A percentile compares a stretch with the other conserved stretches of the same genome.
These are phyloP conservation scores for Neopestalotiopsis clavispora DNA, from an alignment of 2,329 filamentous ascomycete genomes.

Conservation along the genomic window DNA sequence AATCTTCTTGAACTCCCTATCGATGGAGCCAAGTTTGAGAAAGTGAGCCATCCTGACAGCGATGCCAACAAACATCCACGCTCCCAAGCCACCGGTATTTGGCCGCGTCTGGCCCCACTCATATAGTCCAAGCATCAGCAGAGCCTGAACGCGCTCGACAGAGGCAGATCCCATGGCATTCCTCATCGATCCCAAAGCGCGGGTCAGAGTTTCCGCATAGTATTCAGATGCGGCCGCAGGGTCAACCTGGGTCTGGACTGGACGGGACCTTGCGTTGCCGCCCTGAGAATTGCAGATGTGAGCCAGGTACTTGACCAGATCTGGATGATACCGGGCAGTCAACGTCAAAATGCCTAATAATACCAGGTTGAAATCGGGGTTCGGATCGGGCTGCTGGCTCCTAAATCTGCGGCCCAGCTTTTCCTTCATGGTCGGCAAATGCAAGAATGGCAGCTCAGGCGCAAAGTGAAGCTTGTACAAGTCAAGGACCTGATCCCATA, in stretches of 20 bases:
- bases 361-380: slow-evolving; percentile 59
- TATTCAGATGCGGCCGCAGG: slow-evolving; percentile 65
- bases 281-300: slow-evolving; percentile 41
- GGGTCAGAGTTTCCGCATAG: slow-evolving; percentile 64
- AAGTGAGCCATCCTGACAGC: slow-evolving; percentile 69
- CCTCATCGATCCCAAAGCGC: slow-evolving; percentile 52
- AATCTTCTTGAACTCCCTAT: slow-evolving; percentile 38
- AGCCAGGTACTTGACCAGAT: slow-evolving; percentile 60
- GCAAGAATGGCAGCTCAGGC: slow-evolving; percentile 74
- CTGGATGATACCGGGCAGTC: slow-evolving; percentile 70
- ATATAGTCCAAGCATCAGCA: slow-evolving; percentile 73
- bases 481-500: slow-evolving; percentile 73
- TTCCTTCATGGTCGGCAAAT: slow-evolving; percentile 66
- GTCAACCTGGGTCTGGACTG: slow-evolving; percentile 45
- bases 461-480: slow-evolving; percentile 75
- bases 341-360: slow-evolving; percentile 71
- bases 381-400: slow-evolving; percentile 39
- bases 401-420: slow-evolving; percentile 50
- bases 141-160: slow-evolving; percentile 68
- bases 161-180: slow-evolving; percentile 56
- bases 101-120: slow-evolving; percentile 69
- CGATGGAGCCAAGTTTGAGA: slow-evolving; percentile 64
- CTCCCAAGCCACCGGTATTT: slow-evolving; percentile 56
- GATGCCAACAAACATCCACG: slow-evolving; percentile 70
- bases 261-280: slow-evolving; percentile 39